Evolutionary conservation across 2,329 filamentous ascomycete genomes (phyloP), one percentile per base, ranked within the genome.

Genomic region (Pestalotiopsis sp.): DNA sequence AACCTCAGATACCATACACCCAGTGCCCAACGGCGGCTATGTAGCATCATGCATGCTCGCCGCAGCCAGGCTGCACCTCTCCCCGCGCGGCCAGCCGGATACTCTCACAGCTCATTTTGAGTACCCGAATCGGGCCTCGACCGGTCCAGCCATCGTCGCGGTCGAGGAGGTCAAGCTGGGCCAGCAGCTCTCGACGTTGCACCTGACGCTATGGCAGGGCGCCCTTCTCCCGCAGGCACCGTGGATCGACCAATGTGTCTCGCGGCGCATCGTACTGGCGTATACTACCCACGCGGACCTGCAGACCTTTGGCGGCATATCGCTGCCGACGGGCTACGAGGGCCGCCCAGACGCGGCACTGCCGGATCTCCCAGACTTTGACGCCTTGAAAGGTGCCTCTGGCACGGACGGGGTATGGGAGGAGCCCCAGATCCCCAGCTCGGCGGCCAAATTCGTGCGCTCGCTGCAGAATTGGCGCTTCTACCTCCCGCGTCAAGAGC

Each of bases 121-220:
- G 2, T 61, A 31, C 27, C 58, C 58, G 14, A 31, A 27, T 11
- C 13, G 58, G 27, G 3, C 58, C 0, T 27, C 23, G 0, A 38
- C 23, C 0, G 58, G 27, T 3, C 23, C 58, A 27, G 58, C 58
- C 4, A 36, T 61, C 4, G 58, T 61, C 4, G 27, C 13, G 1
- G 3, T 61, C 27, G 58, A 61, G 1, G 23, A 61, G 4, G 58
- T 61, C 20, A 67, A 64, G 38, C 36, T 49, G 9, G 38, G 31
- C n/a, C 17, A 49, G 20, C 61, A 64, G 38, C 31, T 41, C 20
- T 64, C 61, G 23, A 64, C 27, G 13, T 11, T 61, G 1, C 74
- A 75, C 61, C 64, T 76, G 7, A 71, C 68, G 0, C 72, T 78
- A 2, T 75, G 70, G 65, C 74, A 77, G 60, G 70, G 65, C 7